Evolutionary conservation across 768 basidiomycete genomes (phyloP).

Genomic region (Calvatia gigantea): DNA sequence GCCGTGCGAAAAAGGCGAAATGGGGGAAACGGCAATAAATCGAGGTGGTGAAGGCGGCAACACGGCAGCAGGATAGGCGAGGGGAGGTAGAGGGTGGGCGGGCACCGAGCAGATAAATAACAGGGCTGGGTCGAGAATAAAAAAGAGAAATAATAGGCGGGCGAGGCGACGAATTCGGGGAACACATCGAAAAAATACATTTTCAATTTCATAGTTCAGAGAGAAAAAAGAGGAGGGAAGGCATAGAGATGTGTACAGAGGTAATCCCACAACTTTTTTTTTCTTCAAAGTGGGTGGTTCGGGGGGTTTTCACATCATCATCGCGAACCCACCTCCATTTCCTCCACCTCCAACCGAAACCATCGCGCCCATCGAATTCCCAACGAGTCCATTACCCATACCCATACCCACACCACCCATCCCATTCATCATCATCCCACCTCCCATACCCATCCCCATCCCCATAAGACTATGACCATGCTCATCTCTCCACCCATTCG

Average conservation of each 20-base stretch:
- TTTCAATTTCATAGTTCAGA: constrained; percentile 6
- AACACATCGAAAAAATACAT: neutral
- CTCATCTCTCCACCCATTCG: constrained; percentile 10
- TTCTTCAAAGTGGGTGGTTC: constrained; percentile 9
- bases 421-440: constrained; percentile 12
- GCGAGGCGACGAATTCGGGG: too few relatives aligned
- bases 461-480: constrained; percentile 6
- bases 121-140: too few relatives aligned
- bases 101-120: too few relatives aligned
- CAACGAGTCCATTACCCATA: constrained; percentile 13
- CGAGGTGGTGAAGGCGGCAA: neutral
- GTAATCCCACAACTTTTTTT: too few relatives aligned
- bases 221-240: neutral
- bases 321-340: constrained; percentile 19
- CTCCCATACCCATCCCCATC: constrained; percentile 10
- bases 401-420: constrained; percentile 14
- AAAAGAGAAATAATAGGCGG: neutral
- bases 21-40: neutral
- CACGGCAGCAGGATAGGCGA: too few relatives aligned
- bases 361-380: constrained; percentile 13
- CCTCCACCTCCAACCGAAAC: constrained; percentile 18
- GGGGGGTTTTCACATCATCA: constrained; percentile 19
- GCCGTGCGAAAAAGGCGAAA: neutral
- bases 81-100: too few relatives aligned
- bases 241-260: neutral